Conservation (phyloP, 352 stramenopile genomes). For the Blastocystis sp. region DNA sequence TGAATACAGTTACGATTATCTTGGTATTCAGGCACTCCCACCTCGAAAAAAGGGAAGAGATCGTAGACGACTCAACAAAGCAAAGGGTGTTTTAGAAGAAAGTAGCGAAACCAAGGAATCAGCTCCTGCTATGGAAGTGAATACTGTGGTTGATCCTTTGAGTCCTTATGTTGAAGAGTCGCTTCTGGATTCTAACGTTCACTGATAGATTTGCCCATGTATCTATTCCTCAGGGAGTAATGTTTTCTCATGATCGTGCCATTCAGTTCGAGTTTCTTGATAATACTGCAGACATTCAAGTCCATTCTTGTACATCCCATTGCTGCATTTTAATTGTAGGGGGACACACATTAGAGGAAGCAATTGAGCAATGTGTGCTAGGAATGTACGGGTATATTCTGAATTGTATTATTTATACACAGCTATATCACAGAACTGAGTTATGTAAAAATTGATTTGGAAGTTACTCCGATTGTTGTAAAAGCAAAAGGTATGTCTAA, state of each 20-base stretch:
- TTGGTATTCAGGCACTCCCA: slow-evolving; percentile 34
- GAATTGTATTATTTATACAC: not conserved
- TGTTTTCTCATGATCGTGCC: not conserved
- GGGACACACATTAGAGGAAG: slow-evolving; percentile 68
- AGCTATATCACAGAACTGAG: slow-evolving; percentile 74
- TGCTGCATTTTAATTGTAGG: slow-evolving; percentile 54
- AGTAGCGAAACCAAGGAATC: not conserved
- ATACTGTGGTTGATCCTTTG: slow-evolving; percentile 12
- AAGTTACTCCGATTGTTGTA: slow-evolving; percentile 26
- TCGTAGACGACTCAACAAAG: slow-evolving; percentile 36
- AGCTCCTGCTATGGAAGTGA: not conserved
- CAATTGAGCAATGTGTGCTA: slow-evolving; percentile 68
- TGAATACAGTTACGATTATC: slow-evolving; percentile 7
- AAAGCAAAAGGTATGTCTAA: slow-evolving; percentile 46
- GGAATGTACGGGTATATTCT: slow-evolving; percentile 68
- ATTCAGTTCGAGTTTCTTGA: slow-evolving; percentile 69
- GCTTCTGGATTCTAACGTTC: not conserved
- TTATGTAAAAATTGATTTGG: slow-evolving; percentile 67
- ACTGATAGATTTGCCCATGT: slow-evolving; percentile 15
- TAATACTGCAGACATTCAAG: slow-evolving; percentile 74
- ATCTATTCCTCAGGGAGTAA: not conserved
- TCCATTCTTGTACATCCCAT: slow-evolving; percentile 68
- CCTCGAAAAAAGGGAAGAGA: slow-evolving; percentile 39
- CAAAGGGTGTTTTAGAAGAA: not conserved
- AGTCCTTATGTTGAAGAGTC: slow-evolving; percentile 52